These are phyloP conservation scores for Globisporangium iwayamae DNA, from an alignment of 352 stramenopile genomes.

Conservation along the genomic window DNA sequence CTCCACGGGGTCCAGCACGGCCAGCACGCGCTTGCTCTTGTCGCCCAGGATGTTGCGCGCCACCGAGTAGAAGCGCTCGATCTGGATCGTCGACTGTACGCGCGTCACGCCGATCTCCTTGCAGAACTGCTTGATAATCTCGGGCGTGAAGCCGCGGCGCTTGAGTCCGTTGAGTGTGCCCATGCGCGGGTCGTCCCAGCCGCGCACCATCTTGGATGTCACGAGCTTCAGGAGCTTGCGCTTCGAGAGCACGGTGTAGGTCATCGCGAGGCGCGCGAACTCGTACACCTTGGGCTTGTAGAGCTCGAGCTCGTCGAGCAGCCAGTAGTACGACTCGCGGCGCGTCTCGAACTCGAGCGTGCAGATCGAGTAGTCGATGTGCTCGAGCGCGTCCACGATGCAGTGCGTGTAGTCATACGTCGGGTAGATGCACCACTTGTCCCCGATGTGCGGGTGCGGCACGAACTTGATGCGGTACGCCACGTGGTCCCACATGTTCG, in stretches of 20 bases:
- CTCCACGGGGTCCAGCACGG: slow-evolving; percentile 75
- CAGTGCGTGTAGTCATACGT: slow-evolving; percentile 99
- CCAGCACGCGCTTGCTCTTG: slow-evolving; percentile 75
- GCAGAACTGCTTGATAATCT: slow-evolving; percentile 87
- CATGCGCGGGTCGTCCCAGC: slow-evolving; percentile 96
- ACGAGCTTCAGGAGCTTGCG: slow-evolving; percentile 98
- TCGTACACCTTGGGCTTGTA: slow-evolving; percentile 98
- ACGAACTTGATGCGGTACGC: slow-evolving; percentile 99
- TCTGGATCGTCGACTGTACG: slow-evolving; percentile 86
- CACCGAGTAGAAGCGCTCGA: slow-evolving; percentile 73
- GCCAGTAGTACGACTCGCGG: slow-evolving; percentile 99
- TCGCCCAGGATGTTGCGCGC: slow-evolving; percentile 66
- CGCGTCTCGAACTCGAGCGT: slow-evolving; percentile 99
- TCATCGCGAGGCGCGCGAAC: slow-evolving; percentile 96
- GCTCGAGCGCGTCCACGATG: slow-evolving; percentile 96
- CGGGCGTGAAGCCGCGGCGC: slow-evolving; percentile 79
- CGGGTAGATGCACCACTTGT: slow-evolving; percentile 99
- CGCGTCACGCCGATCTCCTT: slow-evolving; percentile 85
- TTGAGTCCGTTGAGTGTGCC: slow-evolving; percentile 95
- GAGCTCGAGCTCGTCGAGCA: slow-evolving; percentile 95
- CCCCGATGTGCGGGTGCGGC: slow-evolving; percentile 95
- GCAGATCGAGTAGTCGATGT: slow-evolving; percentile 99
- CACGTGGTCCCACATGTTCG: slow-evolving; percentile 98
- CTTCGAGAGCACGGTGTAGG: slow-evolving; percentile 98
- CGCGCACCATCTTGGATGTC: slow-evolving; percentile 89